Conservation (phyloP, 2,329 filamentous ascomycete species). For the Botrytis tulipae region DNA sequence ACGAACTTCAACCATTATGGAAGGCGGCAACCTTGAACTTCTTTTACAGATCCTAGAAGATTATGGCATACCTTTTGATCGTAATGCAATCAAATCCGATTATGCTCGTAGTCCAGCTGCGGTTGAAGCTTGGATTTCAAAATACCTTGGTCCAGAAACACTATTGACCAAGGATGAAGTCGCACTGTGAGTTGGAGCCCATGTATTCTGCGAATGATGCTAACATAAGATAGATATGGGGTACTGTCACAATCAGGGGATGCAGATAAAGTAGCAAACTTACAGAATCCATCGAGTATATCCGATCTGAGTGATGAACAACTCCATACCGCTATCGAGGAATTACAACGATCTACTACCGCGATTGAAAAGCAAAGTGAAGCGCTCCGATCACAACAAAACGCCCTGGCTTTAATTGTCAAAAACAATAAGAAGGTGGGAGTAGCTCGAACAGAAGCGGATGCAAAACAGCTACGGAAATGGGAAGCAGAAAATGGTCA, state of each 20-base stretch:
- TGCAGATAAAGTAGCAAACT: slow-evolving; percentile 46
- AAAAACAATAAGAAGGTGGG: slow-evolving; percentile 43
- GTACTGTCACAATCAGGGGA: slow-evolving; percentile 49
- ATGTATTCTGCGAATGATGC: neutral
- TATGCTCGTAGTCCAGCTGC: slow-evolving; percentile 30
- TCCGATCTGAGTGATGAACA: slow-evolving; percentile 58
- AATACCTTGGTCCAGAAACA: slow-evolving; percentile 50
- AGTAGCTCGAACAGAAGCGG: slow-evolving; percentile 41
- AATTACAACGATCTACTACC: slow-evolving; percentile 63
- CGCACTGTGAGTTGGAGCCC: slow-evolving; percentile 45
- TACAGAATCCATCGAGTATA: slow-evolving; percentile 47
- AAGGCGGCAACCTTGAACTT: slow-evolving; percentile 29
- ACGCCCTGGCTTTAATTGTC: slow-evolving; percentile 55
- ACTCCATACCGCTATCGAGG: slow-evolving; percentile 58
- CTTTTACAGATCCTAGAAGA: slow-evolving; percentile 34
- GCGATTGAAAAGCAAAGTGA: slow-evolving; percentile 64
- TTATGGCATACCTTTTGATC: slow-evolving; percentile 36
- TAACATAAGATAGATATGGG: slow-evolving; percentile 46
- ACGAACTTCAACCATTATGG: slow-evolving; percentile 27
- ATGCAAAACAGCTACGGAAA: slow-evolving; percentile 44
- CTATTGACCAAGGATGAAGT: slow-evolving; percentile 55
- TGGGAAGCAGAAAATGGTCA: slow-evolving; percentile 44
- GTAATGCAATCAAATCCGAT: slow-evolving; percentile 32
- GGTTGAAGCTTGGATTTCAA: slow-evolving; percentile 46
- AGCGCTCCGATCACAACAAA: slow-evolving; percentile 59